Evolutionary conservation across 345 rosid genomes (phyloP), one percentile per base, ranked within the genome.

Genomic region (Aurinia saxatilis): DNA sequence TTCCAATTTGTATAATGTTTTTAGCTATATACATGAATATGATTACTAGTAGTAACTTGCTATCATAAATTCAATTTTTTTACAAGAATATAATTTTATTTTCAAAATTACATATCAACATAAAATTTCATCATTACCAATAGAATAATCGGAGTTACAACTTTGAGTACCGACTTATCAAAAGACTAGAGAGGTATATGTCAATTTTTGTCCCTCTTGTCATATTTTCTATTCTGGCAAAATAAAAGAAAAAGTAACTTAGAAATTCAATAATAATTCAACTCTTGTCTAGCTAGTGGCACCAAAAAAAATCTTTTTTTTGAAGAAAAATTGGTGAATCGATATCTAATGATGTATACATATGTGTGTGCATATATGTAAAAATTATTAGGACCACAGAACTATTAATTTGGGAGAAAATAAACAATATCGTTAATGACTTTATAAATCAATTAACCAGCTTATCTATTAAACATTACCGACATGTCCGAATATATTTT

Each of bases 211-310:
- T 40, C 67, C 31, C 31, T 39, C 45, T 19, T n/a, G n/a, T n/a
- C n/a, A n/a, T 17, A 51, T 9, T 9, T 30, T 31, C 14, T 41
- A n/a, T 41, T 17, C 10, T 35, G 12, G 40, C 8, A 13, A 57
- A 58, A n/a, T n/a, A n/a, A 35, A 27, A 4, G 65, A 31, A 58
- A 67, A 50, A 45, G 65, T 58, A 67, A 58, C 37, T 58, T 58
- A 8, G 8, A 58, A 50, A 59, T 39, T 13, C 60, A 50, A 67
- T 50, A 50, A 67, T 17, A 12, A 15, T 39, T 49, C 45, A 58
- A 19, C 37, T 58, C 59, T 57, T 67, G 58, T 49, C 65, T 57
- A 49, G 44, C 65, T 58, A 49, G 72, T 58, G 59, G 65, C 65
- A 58, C 51, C 46, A 57, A 42, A 57, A 39, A 39, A 10, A 14